Evolutionary conservation across 1,139 yeast genomes (phyloP).

Genomic region (Geotrichum carabidarum): DNA sequence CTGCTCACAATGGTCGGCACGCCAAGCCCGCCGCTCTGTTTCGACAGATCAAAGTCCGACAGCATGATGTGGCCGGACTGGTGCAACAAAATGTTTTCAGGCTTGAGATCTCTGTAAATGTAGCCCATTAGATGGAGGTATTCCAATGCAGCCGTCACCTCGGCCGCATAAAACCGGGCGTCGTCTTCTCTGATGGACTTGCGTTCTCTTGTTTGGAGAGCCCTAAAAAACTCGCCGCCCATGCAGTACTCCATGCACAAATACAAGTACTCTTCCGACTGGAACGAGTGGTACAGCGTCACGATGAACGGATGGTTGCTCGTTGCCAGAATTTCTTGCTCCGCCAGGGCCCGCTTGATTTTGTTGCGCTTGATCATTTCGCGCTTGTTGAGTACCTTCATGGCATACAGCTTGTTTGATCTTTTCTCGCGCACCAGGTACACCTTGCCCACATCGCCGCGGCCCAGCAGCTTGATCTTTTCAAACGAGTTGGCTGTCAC

Average conservation of each 20-base stretch:
- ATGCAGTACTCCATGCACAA: slow-evolving; percentile 98
- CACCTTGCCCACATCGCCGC: slow-evolving; percentile 97
- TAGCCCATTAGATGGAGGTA: slow-evolving; percentile 94
- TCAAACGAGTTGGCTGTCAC: slow-evolving; percentile 87
- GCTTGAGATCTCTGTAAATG: slow-evolving; percentile 90
- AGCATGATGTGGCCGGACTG: slow-evolving; percentile 97
- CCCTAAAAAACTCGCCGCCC: slow-evolving; percentile 98
- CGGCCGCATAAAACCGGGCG: slow-evolving; percentile 93
- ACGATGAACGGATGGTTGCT: slow-evolving; percentile 97
- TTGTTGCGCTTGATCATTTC: slow-evolving; percentile 96
- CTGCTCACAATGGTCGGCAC: slow-evolving; percentile 42
- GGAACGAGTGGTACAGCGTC: slow-evolving; percentile 92
- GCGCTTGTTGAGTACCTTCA: slow-evolving; percentile 83
- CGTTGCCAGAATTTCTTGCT: slow-evolving; percentile 92
- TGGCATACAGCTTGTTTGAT: slow-evolving; percentile 73
- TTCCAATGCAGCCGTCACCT: slow-evolving; percentile 94
- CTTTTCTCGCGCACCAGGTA: slow-evolving; percentile 80
- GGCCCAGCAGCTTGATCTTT: slow-evolving; percentile 79
- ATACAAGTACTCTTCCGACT: slow-evolving; percentile 86
- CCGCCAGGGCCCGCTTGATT: slow-evolving; percentile 90
- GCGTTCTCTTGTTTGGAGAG: slow-evolving; percentile 83
- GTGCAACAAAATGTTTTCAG: slow-evolving; percentile 87
- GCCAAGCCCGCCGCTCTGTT: slow-evolving; percentile 67
- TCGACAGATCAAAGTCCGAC: slow-evolving; percentile 90
- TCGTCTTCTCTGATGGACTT: slow-evolving; percentile 86